These are phyloP conservation scores for Eryngium alpinum DNA, from an alignment of 140 eudicot genomes.

Conservation along the genomic window DNA sequence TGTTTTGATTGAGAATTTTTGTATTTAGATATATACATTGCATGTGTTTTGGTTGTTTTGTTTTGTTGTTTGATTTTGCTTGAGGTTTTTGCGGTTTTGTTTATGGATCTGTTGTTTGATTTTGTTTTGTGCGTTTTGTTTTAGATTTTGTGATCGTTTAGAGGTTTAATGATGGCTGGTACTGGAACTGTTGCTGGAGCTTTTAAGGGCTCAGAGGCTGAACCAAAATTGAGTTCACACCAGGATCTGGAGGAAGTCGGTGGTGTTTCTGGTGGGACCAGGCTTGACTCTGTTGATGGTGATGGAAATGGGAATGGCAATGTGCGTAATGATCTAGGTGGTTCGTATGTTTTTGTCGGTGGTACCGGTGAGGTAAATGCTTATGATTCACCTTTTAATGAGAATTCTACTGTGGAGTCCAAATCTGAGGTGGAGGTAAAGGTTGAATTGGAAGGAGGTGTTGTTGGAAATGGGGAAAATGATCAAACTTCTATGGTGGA, in stretches of 20 bases:
- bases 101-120: neutral
- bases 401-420: neutral
- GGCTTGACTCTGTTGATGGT: neutral
- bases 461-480: constrained; percentile 2
- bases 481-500: neutral
- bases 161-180: constrained; percentile 22
- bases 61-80: neutral
- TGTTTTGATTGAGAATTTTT: neutral
- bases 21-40: neutral
- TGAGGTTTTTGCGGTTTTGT: neutral
- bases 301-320: neutral
- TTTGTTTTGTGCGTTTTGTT: neutral
- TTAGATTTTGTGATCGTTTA: constrained; percentile 8
- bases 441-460: neutral
- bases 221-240: constrained; percentile 13
- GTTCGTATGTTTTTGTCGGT: constrained; percentile 25
- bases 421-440: neutral
- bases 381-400: neutral
- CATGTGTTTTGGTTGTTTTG: constrained; percentile 10
- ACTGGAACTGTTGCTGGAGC: constrained; percentile 4
- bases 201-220: constrained; percentile 10
- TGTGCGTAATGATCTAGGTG: constrained; percentile 19
- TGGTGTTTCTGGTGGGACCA: constrained; percentile 15
- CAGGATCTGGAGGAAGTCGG: constrained; percentile 23
- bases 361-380: neutral